Evolutionary conservation across 352 stramenopile genomes (phyloP).

Genomic region (Thraustochytrium sp.): DNA sequence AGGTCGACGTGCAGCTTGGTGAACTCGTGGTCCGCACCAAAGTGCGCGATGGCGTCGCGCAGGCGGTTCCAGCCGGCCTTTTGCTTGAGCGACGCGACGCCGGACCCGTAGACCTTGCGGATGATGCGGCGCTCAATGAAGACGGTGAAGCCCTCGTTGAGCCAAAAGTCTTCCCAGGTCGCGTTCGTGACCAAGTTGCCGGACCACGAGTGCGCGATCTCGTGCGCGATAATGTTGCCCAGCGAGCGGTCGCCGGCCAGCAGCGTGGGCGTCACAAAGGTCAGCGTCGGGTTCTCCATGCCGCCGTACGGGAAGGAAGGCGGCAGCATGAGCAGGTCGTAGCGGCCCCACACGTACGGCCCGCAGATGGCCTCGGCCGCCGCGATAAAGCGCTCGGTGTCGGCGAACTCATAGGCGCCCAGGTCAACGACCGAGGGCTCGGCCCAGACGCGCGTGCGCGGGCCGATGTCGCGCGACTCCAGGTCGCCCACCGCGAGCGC

Average conservation of each 20-base stretch:
- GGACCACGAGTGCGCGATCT: slow-evolving; percentile 92
- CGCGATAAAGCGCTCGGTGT: slow-evolving; percentile 80
- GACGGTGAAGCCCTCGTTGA: slow-evolving; percentile 90
- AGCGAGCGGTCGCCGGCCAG: slow-evolving; percentile 86
- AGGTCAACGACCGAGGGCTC: slow-evolving; percentile 85
- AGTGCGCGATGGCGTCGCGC: slow-evolving; percentile 54
- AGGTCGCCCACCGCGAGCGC: slow-evolving; percentile 84
- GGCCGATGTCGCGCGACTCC: slow-evolving; percentile 72
- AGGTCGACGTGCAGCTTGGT: slow-evolving; percentile 75
- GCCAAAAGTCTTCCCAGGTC: slow-evolving; percentile 91
- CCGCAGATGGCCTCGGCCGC: slow-evolving; percentile 82
- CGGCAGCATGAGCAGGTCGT: slow-evolving; percentile 93
- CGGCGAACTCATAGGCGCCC: slow-evolving; percentile 84
- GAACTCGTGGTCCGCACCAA: slow-evolving; percentile 66
- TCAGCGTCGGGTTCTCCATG: slow-evolving; percentile 96
- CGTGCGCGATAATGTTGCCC: slow-evolving; percentile 92
- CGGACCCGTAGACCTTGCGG: slow-evolving; percentile 50
- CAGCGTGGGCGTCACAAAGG: slow-evolving; percentile 92
- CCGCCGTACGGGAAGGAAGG: slow-evolving; percentile 88
- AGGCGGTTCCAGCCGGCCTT: slow-evolving; percentile 57
- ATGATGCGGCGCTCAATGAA: slow-evolving; percentile 96
- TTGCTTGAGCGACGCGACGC: slow-evolving; percentile 5
- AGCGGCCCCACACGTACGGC: slow-evolving; percentile 89
- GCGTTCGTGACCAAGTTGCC: slow-evolving; percentile 95
- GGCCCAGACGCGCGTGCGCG: slow-evolving; percentile 80